These are phyloP conservation scores for Colletotrichum gigasporum DNA, from an alignment of 2,329 filamentous ascomycete species.

Conservation along the genomic window DNA sequence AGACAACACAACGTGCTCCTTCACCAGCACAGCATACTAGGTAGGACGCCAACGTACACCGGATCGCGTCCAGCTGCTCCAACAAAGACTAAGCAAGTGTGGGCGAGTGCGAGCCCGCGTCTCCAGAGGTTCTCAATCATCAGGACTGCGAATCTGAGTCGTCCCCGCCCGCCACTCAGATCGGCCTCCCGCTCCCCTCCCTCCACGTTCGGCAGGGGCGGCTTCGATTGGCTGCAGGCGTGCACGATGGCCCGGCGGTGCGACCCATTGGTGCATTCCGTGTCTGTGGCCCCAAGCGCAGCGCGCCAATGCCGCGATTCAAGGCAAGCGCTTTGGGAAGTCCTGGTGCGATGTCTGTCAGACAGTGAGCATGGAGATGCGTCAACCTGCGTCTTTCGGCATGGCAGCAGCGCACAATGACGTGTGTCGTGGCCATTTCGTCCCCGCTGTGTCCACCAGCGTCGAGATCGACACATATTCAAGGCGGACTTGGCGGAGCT, in stretches of 20 bases:
- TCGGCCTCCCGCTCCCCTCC: neutral
- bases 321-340: slow-evolving; percentile 8
- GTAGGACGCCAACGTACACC: neutral
- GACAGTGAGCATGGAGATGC: neutral
- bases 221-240: slow-evolving; percentile 20
- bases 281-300: neutral
- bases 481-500: slow-evolving; percentile 4
- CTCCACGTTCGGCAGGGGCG: slow-evolving; percentile 17
- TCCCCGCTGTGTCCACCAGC: neutral
- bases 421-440: slow-evolving; percentile 4
- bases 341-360: neutral
- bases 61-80: neutral
- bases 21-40: neutral
- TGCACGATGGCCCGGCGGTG: slow-evolving; percentile 22
- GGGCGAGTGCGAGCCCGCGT: neutral
- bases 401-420: slow-evolving; percentile 10
- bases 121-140: neutral
- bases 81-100: neutral
- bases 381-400: neutral
- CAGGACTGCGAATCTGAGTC: slow-evolving; percentile 11
- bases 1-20: neutral
- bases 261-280: slow-evolving; percentile 23
- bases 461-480: neutral
- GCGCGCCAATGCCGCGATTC: slow-evolving; percentile 9
- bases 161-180: slow-evolving; percentile 1